These are phyloP conservation scores for Sclerotinia sclerotiorum DNA, from an alignment of 2,329 filamentous ascomycete genomes.

Conservation along the genomic window DNA sequence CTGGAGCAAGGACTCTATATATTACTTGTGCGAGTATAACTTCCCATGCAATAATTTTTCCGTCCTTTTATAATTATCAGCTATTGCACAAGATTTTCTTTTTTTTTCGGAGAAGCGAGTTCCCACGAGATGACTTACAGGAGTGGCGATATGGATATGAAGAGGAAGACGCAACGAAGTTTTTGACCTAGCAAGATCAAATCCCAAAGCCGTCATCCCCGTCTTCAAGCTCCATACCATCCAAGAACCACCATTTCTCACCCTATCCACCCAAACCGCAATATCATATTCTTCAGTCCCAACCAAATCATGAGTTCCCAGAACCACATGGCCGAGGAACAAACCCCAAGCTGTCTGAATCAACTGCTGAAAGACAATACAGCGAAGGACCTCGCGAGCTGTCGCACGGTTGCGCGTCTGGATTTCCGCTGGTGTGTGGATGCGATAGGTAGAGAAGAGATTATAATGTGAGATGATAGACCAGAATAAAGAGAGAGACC, in stretches of 20 bases:
- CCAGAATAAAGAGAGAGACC: conserved; percentile 6
- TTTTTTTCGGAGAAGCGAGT: neutral
- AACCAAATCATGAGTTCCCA: conserved; percentile 18
- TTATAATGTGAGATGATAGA: conserved; percentile 9
- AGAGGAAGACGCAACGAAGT: conserved; percentile 2
- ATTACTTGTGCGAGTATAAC: neutral
- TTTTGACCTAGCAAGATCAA: conserved; percentile 6
- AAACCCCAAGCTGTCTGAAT: conserved; percentile 7
- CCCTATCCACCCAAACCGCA: neutral
- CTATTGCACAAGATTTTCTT: neutral
- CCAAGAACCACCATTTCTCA: neutral
- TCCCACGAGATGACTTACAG: neutral
- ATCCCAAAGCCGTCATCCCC: neutral
- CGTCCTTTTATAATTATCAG: conserved; percentile 10
- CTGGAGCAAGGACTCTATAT: conserved; percentile 70
- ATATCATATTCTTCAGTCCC: conserved; percentile 8
- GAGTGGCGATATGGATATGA: neutral
- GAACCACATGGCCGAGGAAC: neutral
- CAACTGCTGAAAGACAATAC: neutral
- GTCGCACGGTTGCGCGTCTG: conserved; percentile 81
- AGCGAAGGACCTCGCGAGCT: conserved; percentile 61
- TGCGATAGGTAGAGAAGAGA: conserved; percentile 12
- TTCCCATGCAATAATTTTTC: conserved; percentile 1
- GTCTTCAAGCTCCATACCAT: neutral
- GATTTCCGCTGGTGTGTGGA: conserved; percentile 86